A percentile compares a stretch with the other conserved stretches of the same genome.
Conservation (phyloP, 345 rosid genomes). For the Schrenkiella parvula region DNA sequence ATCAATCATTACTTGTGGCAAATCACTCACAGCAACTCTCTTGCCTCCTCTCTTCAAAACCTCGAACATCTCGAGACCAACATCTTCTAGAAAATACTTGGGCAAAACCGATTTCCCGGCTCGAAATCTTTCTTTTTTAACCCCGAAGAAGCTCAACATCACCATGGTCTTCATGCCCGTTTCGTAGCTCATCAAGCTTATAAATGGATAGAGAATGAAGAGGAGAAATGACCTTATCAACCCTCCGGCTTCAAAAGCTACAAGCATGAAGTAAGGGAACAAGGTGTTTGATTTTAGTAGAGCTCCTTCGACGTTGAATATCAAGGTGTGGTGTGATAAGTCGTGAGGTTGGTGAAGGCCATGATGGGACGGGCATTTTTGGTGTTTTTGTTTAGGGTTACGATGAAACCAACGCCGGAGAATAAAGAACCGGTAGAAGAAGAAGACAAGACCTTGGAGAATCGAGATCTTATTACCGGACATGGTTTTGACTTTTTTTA, state of each 20-base stretch:
- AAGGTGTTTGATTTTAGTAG: slow-evolving; percentile 41
- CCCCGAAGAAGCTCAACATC: slow-evolving; percentile 47
- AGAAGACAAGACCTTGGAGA: slow-evolving; percentile 43
- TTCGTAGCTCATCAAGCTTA: slow-evolving; percentile 36
- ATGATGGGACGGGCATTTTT: slow-evolving; percentile 34
- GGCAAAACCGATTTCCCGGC: slow-evolving; percentile 51
- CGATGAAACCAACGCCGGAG: slow-evolving; percentile 33
- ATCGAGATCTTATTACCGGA: slow-evolving; percentile 31
- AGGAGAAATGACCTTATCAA: slow-evolving; percentile 45
- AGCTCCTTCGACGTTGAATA: slow-evolving; percentile 51
- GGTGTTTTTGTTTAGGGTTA: slow-evolving; percentile 41
- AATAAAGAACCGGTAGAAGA: slow-evolving; percentile 38
- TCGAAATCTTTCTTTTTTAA: slow-evolving; percentile 36
- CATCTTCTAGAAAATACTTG: slow-evolving; percentile 57
- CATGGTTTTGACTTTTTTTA: slow-evolving; percentile 28
- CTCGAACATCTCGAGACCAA: slow-evolving; percentile 48
- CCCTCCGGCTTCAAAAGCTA: slow-evolving; percentile 65
- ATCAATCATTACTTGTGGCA: slow-evolving; percentile 61
- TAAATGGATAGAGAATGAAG: slow-evolving; percentile 47
- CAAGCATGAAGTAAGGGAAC: slow-evolving; percentile 69
- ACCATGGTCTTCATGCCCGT: slow-evolving; percentile 46
- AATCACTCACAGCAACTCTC: slow-evolving; percentile 44
- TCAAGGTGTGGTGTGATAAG: slow-evolving; percentile 40
- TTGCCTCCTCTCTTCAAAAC: slow-evolving; percentile 39
- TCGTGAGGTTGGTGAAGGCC: slow-evolving; percentile 37